Base-by-base conservation (phyloP, 2,329 filamentous ascomycete species). In the Hymenoscyphus fraxineus region DNA sequence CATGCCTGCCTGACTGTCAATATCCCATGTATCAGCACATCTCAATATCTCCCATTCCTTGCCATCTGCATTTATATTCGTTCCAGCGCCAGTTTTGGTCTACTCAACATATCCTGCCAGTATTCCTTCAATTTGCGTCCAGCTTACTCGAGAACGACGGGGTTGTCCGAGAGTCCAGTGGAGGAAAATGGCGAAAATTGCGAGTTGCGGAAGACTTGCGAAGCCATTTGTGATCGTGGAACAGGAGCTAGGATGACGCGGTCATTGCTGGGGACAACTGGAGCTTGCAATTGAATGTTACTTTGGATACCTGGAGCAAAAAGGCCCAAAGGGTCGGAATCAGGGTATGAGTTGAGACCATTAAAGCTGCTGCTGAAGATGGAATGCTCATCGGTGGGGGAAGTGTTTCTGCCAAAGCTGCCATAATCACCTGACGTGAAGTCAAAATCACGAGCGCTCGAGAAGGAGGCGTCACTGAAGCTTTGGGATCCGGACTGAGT, bases 401-500 rank as follows among this genome's bases (percentile, higher is more conserved):
- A 13, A 27, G 7, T 27, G 9, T 19, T 4, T 13, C 47, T 19
- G 22, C 47, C 47, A 54, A 27, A 54, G 22, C n/a, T 27, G 47
- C 19, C 13, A 19, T 15, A 51, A 12, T 19, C 44, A 22, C 44
- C 44, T 10, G 44, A 51, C 9, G 44, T 54, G 47, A 22, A 27
- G 22, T 54, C 47, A 19, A 54, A 27, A 22, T 54, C 47, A 19
- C 19, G 47, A 54, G 47, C 47, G 19, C 47, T 54, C 3, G 47
- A 27, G 47, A 54, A 54, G 47, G 47, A 54, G 10, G 47, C 47
- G 7, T 54, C 47, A 22, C 47, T 54, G 47, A 54, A 54, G 59
- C 47, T 32, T 62, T 56, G 62, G 58, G 39, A 65, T 27, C 15
- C 58, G 44, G 44, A 22, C 19, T 61, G 62, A 58, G 68, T 62